These are phyloP conservation scores for Trichophyton equinum DNA, from an alignment of 2,329 filamentous ascomycete genomes.

Conservation along the genomic window DNA sequence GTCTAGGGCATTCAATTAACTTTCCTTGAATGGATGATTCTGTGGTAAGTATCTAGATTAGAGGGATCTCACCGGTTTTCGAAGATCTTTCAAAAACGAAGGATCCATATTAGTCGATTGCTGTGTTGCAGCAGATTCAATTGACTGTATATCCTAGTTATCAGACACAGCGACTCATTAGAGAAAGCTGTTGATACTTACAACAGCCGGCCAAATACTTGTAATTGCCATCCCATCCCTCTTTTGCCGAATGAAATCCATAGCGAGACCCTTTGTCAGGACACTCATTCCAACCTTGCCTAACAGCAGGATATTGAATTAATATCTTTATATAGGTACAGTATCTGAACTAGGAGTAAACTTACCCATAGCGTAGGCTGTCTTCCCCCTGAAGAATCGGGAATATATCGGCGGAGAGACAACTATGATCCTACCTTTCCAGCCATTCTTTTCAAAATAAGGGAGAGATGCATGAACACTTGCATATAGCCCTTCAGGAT, in stretches of 20 bases:
- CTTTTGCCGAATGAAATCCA: constrained; percentile 62
- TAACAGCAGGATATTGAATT: constrained; percentile 10
- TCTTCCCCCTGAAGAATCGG: constrained; percentile 74
- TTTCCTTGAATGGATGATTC: not conserved
- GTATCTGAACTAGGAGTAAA: not conserved
- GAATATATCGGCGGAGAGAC: constrained; percentile 77
- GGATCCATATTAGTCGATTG: not conserved
- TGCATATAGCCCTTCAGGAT: constrained; percentile 63
- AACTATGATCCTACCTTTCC: constrained; percentile 57
- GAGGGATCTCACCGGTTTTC: constrained; percentile 40
- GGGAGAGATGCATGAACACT: constrained; percentile 57
- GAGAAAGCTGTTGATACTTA: constrained; percentile 27
- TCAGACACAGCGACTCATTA: too few species aligned
- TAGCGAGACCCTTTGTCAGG: constrained; percentile 65
- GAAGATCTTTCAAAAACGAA: constrained; percentile 42
- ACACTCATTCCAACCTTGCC: constrained; percentile 74
- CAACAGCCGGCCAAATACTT: constrained; percentile 68
- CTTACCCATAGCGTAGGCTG: constrained; percentile 58
- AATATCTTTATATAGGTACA: not conserved
- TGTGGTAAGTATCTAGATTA: not conserved
- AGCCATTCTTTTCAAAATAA: constrained; percentile 43
- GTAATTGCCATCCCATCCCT: constrained; percentile 60
- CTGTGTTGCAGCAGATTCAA: constrained; percentile 9
- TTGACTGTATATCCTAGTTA: constrained; percentile 2
- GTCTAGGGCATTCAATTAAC: constrained; percentile 27